Evolutionary conservation across 2,329 filamentous ascomycete species (phyloP), one percentile per base, ranked within the genome.

Genomic region (Clonostachys rosea): DNA sequence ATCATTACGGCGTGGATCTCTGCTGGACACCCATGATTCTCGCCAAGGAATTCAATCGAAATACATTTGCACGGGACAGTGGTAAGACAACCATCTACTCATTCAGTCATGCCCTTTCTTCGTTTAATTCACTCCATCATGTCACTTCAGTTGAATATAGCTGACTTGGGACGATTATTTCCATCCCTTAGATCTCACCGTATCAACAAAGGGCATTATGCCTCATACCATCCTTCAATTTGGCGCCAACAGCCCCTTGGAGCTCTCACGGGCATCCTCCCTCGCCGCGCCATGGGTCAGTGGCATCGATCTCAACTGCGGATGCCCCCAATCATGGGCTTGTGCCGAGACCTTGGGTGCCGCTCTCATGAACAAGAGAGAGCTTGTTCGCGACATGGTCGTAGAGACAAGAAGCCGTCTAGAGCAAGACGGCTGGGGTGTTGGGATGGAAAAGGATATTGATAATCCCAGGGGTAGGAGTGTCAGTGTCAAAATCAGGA

Each of bases 1-100:
- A 81, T 51, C 70, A 78, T 43, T 87, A 85, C 60, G 79, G 78
- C 43, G 78, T 79, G 14, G 84, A 88, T 60, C 61, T 88, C 7
- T 82, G 78, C 53, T 88, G 84, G 78, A 87, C 84, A 3, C 85
- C 85, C 40, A 88, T 88, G 85, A 80, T 86, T 47, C 68, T 86
- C 4, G 81, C 83, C 45, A 86, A 85, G 57, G 83, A 86, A 59
- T 86, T 86, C 61, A 85, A 85, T 65, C 72, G 83, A 20, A 84
- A 71, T 56, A 60, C 65, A 17, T 66, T 78, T 53, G 83, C 83
- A 44, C 71, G 83, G 47, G 78, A 84, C 51, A 82, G 78, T 58
- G 82, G 78, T 80, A 52, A 43, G 64, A 59, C 34, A 6, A 14
- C 5, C 13, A 34, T 13, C 11, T 37, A 20, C 36, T 24, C n/a